phyloP scores from a whole-genome alignment of 202 grass and related monocot genomes.

The Musa balbisiana region DNA sequence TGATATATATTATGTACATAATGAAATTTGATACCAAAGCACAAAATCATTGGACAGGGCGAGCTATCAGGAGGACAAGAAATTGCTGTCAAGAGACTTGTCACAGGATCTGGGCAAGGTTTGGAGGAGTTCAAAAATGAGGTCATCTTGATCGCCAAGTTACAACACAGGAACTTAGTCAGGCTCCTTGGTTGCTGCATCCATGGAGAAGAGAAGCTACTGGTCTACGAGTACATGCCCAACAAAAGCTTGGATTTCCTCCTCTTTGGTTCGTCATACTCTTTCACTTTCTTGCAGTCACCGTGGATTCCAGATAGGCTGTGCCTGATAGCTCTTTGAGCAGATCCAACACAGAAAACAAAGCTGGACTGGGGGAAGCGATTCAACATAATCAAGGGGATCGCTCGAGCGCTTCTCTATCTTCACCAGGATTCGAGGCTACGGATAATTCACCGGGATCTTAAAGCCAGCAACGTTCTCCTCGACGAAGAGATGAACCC shows the following conservation, averaged over 20 bases:
- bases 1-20: too few relatives aligned
- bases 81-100: conserved; percentile 36
- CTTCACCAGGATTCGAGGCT: conserved; percentile 48
- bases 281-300: background rate
- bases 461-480: conserved; percentile 44
- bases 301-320: background rate
- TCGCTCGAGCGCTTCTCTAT: conserved; percentile 45
- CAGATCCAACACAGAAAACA: conserved; percentile 26
- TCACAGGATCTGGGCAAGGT: conserved; percentile 30
- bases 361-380: conserved; percentile 31
- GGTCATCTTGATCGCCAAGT: conserved; percentile 27
- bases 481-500: conserved; percentile 39
- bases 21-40: too few relatives aligned
- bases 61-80: conserved; percentile 14
- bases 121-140: conserved; percentile 39
- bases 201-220: conserved; percentile 25
- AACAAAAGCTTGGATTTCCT: conserved; percentile 13
- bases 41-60: too few relatives aligned
- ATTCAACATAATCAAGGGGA: conserved; percentile 38
- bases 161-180: conserved; percentile 51
- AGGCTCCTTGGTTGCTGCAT: conserved; percentile 34
- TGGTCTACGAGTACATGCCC: conserved; percentile 48
- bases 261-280: conserved; percentile 23
- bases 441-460: conserved; percentile 42
- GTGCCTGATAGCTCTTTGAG: background rate